These are phyloP conservation scores for Sarocladium strictum DNA, from an alignment of 2,329 filamentous ascomycete genomes.

Conservation along the genomic window DNA sequence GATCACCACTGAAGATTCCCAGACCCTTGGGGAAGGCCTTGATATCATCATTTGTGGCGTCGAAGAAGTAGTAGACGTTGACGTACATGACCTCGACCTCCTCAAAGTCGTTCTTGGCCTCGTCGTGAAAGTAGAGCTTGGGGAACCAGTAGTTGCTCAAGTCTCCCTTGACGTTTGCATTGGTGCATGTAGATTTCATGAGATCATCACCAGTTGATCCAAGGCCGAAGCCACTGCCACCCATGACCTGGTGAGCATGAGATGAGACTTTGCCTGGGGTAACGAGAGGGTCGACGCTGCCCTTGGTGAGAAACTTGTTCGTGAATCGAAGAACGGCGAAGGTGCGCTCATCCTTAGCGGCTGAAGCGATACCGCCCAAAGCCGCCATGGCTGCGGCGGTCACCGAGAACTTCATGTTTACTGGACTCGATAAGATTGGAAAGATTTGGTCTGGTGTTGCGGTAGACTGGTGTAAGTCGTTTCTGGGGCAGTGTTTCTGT, in stretches of 20 bases:
- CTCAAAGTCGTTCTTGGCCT: conserved; percentile 56
- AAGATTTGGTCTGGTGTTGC: background rate
- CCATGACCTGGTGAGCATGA: conserved; percentile 68
- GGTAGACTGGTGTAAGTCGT: background rate
- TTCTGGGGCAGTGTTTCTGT: background rate
- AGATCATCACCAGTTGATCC: conserved; percentile 56
- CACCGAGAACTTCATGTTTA: conserved; percentile 31
- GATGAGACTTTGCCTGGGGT: conserved; percentile 49
- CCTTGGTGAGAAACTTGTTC: conserved; percentile 56
- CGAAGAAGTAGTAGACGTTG: conserved; percentile 73
- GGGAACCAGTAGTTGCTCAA: conserved; percentile 76
- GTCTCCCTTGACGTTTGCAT: conserved; percentile 62
- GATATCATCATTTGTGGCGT: conserved; percentile 58
- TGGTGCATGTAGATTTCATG: conserved; percentile 60
- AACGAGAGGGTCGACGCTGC: conserved; percentile 63
- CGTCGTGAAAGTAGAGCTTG: conserved; percentile 60
- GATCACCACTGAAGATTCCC: conserved; percentile 64
- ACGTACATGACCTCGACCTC: conserved; percentile 65
- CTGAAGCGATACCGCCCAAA: conserved; percentile 28
- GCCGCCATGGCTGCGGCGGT: conserved; percentile 28
- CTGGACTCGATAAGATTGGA: background rate
- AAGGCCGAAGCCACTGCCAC: conserved; percentile 61
- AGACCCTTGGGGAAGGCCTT: conserved; percentile 65
- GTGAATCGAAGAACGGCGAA: conserved; percentile 68
- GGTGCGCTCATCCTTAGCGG: conserved; percentile 42